Evolutionary conservation across 371 early-diverging fungal species (phyloP).

Genomic region (Rhizomucor miehei): DNA sequence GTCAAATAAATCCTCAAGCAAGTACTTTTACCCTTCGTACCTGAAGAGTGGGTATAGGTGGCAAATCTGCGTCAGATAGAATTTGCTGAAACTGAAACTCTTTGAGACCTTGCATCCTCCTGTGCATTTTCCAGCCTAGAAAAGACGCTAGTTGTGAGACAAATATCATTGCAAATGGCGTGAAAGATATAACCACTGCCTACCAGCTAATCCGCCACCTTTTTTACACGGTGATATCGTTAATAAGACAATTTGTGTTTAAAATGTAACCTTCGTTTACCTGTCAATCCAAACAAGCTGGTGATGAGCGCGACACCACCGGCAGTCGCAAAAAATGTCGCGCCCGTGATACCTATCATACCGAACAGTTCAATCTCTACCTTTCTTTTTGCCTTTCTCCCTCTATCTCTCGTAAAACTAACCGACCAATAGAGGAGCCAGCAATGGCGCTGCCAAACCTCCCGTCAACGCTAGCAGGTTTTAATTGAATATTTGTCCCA

Average conservation of each 20-base stretch:
- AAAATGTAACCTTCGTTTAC: no score
- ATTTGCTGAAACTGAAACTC: slow-evolving; percentile 61
- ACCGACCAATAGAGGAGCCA: slow-evolving; percentile 55
- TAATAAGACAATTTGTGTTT: no score
- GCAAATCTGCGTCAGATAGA: slow-evolving; percentile 48
- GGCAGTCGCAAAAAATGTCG: slow-evolving; percentile 60
- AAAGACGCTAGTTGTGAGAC: neutral
- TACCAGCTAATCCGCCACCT: slow-evolving; percentile 63
- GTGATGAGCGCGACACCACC: slow-evolving; percentile 62
- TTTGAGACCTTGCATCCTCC: slow-evolving; percentile 48
- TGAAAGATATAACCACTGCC: neutral
- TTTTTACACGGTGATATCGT: no score
- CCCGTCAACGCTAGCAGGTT: slow-evolving; percentile 52
- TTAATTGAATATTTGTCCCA: neutral
- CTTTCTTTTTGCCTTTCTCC: no score
- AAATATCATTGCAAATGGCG: neutral
- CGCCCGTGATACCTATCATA: slow-evolving; percentile 50
- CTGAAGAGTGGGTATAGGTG: slow-evolving; percentile 58
- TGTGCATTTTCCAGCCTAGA: slow-evolving; percentile 52
- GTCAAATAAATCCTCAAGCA: no score
- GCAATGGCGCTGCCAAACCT: slow-evolving; percentile 65
- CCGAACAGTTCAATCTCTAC: neutral
- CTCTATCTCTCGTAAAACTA: neutral
- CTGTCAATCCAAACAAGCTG: slow-evolving; percentile 61
- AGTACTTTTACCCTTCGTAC: no score